Evolutionary conservation across 2,329 filamentous ascomycete genomes (phyloP).

Genomic region (Sporothrix luriei): DNA sequence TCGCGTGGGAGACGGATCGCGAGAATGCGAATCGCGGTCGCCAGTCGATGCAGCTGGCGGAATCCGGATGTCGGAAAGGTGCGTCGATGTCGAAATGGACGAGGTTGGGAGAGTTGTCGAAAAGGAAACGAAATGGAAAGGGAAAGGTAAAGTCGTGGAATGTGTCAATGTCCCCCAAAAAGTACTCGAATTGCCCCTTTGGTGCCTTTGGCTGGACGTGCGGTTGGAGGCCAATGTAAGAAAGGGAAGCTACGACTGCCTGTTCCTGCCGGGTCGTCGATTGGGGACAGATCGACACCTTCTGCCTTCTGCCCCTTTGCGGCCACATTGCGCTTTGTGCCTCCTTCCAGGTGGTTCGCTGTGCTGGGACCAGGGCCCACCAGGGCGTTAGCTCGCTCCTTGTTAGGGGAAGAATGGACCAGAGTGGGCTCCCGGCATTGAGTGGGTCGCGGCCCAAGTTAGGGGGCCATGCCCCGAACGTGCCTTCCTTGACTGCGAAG

Average conservation of each 20-base stretch:
- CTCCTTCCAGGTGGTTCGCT: conserved; percentile 9
- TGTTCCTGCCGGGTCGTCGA: background rate
- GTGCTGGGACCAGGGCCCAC: background rate
- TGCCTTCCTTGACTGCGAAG: background rate
- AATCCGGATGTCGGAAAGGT: background rate
- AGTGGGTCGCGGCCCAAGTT: background rate
- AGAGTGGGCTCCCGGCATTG: conserved; percentile 2
- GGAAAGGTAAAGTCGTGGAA: background rate
- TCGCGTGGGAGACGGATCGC: conserved; percentile 5
- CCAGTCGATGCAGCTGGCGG: background rate
- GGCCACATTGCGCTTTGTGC: conserved; percentile 21
- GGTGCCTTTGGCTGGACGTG: background rate
- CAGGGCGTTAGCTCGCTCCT: background rate
- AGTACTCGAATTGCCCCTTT: background rate
- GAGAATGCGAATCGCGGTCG: conserved; percentile 1
- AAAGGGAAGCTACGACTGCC: conserved; percentile 19
- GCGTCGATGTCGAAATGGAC: background rate
- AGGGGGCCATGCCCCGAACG: background rate
- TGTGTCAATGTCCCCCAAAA: conserved; percentile 1
- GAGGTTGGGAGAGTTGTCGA: background rate
- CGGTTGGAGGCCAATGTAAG: background rate
- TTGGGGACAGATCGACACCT: conserved; percentile 27
- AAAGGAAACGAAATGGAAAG: background rate
- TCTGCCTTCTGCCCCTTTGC: background rate
- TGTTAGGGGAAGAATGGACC: too few species aligned